Evolutionary conservation across 441 rosid species (phyloP).

Genomic region (Syzygium malaccense): DNA sequence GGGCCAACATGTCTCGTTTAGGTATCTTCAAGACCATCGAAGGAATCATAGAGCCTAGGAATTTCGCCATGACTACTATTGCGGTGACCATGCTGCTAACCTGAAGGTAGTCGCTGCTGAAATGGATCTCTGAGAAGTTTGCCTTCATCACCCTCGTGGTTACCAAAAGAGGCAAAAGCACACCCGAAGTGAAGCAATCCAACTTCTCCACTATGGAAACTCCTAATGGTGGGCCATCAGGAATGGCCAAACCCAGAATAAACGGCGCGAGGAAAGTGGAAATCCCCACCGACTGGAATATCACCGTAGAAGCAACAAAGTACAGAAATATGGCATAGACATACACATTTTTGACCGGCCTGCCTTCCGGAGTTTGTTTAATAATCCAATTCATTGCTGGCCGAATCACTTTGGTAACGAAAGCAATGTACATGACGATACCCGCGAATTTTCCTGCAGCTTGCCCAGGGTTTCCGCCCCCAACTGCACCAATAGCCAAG

Average conservation of each 20-base stretch:
- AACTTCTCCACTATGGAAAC: slow-evolving; percentile 33
- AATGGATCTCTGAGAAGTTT: neutral
- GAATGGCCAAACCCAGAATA: slow-evolving; percentile 44
- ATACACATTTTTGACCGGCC: slow-evolving; percentile 12
- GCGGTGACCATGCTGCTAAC: neutral
- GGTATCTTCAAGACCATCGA: neutral
- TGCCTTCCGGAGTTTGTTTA: slow-evolving; percentile 19
- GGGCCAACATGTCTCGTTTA: neutral
- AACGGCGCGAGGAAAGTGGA: slow-evolving; percentile 20
- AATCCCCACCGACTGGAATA: slow-evolving; percentile 12
- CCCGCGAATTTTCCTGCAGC: neutral
- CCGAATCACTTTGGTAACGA: neutral
- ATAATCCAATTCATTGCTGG: slow-evolving; percentile 25
- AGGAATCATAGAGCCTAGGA: neutral
- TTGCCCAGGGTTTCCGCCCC: rapidly evolving
- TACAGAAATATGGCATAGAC: slow-evolving; percentile 10
- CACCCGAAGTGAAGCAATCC: slow-evolving; percentile 25
- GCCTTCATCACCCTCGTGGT: slow-evolving; percentile 5
- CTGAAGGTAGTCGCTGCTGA: neutral
- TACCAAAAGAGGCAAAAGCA: slow-evolving; percentile 31
- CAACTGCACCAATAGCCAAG: neutral
- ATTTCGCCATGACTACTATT: neutral
- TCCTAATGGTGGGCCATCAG: slow-evolving; percentile 54
- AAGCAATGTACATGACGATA: neutral
- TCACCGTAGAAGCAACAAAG: slow-evolving; percentile 5